Conservation (phyloP, 176 grass and related monocot genomes). For the Cenchrus americanus region DNA sequence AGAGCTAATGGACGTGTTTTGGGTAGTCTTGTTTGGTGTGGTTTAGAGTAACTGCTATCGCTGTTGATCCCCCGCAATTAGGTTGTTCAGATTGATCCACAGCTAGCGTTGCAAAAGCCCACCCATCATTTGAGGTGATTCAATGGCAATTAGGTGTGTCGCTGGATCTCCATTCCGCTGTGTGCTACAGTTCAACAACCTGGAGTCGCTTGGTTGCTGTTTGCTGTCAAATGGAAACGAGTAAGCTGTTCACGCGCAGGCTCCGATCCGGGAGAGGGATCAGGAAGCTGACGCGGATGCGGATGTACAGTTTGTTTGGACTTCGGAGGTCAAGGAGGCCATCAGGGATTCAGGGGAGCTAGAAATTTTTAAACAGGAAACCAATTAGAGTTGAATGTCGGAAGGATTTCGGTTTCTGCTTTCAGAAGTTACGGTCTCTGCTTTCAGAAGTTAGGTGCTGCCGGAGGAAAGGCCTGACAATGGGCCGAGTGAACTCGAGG, state of each 20-base stretch:
- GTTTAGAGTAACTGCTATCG: constrained; percentile 36
- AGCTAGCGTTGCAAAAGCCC: background rate
- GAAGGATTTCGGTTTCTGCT: background rate
- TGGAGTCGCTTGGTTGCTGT: background rate
- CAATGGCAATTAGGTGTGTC: constrained; percentile 27
- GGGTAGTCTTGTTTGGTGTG: constrained; percentile 29
- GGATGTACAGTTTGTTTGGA: background rate
- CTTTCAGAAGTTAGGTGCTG: no score
- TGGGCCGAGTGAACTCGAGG: no score
- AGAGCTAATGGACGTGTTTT: constrained; percentile 18
- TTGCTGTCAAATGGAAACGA: background rate
- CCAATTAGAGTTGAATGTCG: background rate
- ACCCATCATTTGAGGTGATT: constrained; percentile 33
- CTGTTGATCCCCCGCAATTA: constrained; percentile 30
- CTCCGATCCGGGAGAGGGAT: background rate
- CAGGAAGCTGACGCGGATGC: background rate
- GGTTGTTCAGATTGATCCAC: constrained; percentile 35
- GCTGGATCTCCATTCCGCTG: background rate
- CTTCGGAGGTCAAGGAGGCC: constrained; percentile 8
- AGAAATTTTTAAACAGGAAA: background rate
- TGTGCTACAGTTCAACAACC: background rate
- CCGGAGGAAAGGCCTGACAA: no score
- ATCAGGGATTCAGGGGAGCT: background rate
- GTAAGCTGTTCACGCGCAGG: background rate
- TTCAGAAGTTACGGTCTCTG: background rate